These are phyloP conservation scores for Tuber aestivum DNA, from an alignment of 495 filamentous ascomycete species.

Conservation along the genomic window DNA sequence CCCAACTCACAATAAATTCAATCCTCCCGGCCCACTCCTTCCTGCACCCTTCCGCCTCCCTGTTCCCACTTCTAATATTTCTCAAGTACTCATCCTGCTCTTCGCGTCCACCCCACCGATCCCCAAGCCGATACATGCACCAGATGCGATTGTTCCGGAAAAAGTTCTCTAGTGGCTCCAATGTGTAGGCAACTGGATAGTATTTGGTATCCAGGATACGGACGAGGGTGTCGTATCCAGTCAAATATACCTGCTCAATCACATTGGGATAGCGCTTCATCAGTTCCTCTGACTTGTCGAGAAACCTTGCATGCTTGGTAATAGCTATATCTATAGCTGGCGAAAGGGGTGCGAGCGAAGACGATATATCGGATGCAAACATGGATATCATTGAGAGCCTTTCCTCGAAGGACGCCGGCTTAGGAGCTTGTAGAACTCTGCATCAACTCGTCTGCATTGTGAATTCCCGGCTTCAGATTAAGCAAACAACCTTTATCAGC, in stretches of 20 bases:
- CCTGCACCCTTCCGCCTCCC: constrained; percentile 46
- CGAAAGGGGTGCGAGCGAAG: not conserved
- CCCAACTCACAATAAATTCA: constrained; percentile 56
- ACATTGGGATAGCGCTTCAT: constrained; percentile 44
- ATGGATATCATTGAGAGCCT: constrained; percentile 80
- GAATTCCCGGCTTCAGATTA: not conserved
- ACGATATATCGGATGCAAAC: constrained; percentile 51
- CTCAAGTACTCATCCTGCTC: constrained; percentile 58
- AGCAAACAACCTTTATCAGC: constrained; percentile 62
- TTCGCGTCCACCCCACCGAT: constrained; percentile 56
- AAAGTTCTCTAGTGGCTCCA: constrained; percentile 59
- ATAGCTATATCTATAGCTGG: constrained; percentile 67
- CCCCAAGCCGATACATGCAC: constrained; percentile 65
- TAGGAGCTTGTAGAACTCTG: constrained; percentile 51
- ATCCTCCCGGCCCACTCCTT: constrained; percentile 66
- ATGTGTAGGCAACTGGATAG: constrained; percentile 57
- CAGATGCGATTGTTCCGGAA: constrained; percentile 63
- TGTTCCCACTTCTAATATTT: constrained; percentile 49
- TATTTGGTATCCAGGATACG: constrained; percentile 80
- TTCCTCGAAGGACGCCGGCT: constrained; percentile 74
- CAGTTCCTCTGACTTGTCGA: constrained; percentile 73
- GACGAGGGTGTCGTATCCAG: constrained; percentile 81
- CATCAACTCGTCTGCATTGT: constrained; percentile 8
- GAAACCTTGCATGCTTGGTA: constrained; percentile 75
- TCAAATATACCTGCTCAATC: constrained; percentile 67